phyloP scores from a whole-genome alignment of 2,329 filamentous ascomycete genomes.

The Colletotrichum horii region DNA sequence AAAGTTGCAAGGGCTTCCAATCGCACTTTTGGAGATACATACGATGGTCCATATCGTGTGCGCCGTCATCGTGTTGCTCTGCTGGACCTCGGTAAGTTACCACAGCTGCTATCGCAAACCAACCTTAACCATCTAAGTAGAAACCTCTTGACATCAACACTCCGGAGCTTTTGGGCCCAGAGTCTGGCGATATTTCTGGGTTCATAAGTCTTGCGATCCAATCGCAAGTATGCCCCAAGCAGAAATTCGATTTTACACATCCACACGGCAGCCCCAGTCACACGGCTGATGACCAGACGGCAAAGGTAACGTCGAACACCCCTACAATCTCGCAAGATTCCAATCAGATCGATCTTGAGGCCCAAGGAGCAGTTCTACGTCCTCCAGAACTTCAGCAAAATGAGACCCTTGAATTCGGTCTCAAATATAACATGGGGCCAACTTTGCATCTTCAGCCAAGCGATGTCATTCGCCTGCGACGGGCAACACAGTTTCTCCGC shows the following conservation, averaged over 20 bases:
- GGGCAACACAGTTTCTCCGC: background rate
- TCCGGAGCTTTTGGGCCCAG: background rate
- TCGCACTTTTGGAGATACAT: slow-evolving; percentile 41
- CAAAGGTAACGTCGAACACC: fast-evolving
- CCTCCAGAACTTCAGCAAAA: too few species aligned
- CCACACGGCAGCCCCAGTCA: fast-evolving
- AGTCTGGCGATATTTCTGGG: background rate
- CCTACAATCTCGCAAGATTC: fast-evolving
- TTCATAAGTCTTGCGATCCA: background rate
- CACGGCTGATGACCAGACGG: fast-evolving
- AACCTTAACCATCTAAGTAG: fast-evolving
- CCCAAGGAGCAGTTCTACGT: background rate
- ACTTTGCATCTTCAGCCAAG: background rate
- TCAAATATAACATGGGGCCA: background rate
- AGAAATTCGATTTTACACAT: background rate
- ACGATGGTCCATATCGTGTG: slow-evolving; percentile 36
- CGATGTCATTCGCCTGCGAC: fast-evolving
- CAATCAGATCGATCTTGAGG: fast-evolving
- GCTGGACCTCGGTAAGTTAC: background rate
- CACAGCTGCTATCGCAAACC: fast-evolving
- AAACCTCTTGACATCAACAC: background rate
- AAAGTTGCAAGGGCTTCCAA: slow-evolving; percentile 32
- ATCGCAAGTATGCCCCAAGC: fast-evolving
- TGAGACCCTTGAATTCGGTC: background rate
- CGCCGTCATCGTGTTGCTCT: fast-evolving